Base-by-base conservation (phyloP, 2,329 filamentous ascomycete genomes). In the Colletotrichum liaoningense region DNA sequence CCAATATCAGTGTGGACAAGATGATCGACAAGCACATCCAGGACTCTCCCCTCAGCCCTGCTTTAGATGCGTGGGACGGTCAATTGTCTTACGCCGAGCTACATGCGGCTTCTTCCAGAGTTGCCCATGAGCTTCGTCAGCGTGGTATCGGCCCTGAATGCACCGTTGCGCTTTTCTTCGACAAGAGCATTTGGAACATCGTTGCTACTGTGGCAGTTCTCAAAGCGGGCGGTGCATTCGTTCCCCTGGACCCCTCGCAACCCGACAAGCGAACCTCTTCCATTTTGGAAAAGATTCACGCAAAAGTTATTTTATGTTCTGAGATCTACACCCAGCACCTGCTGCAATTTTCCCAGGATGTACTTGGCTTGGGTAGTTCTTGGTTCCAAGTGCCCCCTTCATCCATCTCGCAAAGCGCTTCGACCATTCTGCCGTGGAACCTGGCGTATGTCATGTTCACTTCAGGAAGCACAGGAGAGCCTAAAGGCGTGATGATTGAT, bases 141-240 rank as follows among this genome's bases (percentile, higher is more conserved):
- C 22, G n/a, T 5, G 70, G 62, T 3, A 55, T 73, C 9, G 42
- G 70, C 11, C 59, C 38, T 6, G 70, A 69, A n/a, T 65, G n/a
- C 9, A 42, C 60, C 6, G 67, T 80, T 24, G 78, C 78, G 5
- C 70, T 80, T 1, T 76, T 76, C 24, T 78, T 81, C 19, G 77
- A 79, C n/a, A 81, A 80, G 66, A 79, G 78, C 16, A 56, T 59
- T 5, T 77, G 75, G 76, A 76, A 76, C n/a, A 70, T 76, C 3
- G 75, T 80, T 1, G 75, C 76, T 1, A 78, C 78, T 33, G 49
- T 81, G 38, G 69, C 59, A 9, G 69, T 74, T 26, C 54, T 73
- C 11, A 73, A 73, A 52, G 55, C 73, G 8, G 70, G 69, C 9
- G 69, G 64, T 5, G 65, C 73, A 9, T 74, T 74, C 30, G 65